A percentile compares a stretch with the other conserved stretches of the same genome.
Conservation (phyloP, 2,329 filamentous ascomycete species). For the Sporothrix phasma region DNA sequence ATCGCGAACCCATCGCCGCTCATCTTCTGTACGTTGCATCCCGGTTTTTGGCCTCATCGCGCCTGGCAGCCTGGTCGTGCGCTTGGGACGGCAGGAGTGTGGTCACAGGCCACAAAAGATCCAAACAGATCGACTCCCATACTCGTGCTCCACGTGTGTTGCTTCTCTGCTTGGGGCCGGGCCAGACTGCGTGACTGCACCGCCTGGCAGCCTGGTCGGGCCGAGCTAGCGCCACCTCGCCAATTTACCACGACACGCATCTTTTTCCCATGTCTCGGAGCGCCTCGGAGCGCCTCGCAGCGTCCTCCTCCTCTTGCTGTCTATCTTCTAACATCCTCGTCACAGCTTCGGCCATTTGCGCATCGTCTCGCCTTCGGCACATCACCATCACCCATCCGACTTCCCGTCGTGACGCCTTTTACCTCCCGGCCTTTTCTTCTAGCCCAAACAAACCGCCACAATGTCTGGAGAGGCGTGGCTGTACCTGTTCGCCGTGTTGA, state of each 20-base stretch:
- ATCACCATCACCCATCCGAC: not conserved
- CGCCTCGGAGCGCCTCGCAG: not conserved
- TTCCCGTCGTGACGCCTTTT: too few species aligned
- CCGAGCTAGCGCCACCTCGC: conserved; percentile 11
- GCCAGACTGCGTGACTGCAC: not conserved
- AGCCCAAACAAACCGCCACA: conserved; percentile 23
- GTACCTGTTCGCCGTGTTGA: conserved; percentile 93
- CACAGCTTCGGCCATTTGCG: not conserved
- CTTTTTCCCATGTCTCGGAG: not conserved
- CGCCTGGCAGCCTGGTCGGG: not conserved
- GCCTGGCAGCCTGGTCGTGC: not conserved
- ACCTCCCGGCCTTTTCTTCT: not conserved
- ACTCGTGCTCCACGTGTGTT: not conserved
- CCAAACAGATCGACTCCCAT: not conserved
- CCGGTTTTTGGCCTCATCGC: not conserved
- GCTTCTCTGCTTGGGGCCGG: not conserved
- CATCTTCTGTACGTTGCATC: conserved; percentile 3
- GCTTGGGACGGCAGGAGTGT: not conserved
- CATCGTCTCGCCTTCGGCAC: not conserved
- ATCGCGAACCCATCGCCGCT: not conserved
- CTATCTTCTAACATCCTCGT: too few species aligned
- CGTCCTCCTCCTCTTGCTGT: too few species aligned
- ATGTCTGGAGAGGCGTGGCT: conserved; percentile 99
- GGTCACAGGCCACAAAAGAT: not conserved
- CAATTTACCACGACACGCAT: not conserved